A percentile compares a stretch with the other conserved stretches of the same genome.
These are phyloP conservation scores for Phytophthora lateralis DNA, from an alignment of 352 stramenopile genomes.

Conservation along the genomic window DNA sequence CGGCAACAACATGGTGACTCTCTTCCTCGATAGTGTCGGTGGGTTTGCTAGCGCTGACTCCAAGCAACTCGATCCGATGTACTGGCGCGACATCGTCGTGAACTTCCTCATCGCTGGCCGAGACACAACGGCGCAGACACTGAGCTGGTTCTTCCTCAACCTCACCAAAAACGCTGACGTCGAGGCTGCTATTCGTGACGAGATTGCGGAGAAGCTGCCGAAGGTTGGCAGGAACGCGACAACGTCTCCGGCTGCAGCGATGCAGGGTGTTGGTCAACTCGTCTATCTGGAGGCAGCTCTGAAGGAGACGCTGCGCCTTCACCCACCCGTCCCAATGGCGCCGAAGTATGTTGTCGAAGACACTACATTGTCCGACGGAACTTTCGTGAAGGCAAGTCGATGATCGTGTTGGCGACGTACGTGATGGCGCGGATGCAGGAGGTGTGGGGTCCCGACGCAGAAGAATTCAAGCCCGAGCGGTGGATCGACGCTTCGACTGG, in stretches of 20 bases:
- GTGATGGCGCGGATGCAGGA: slow-evolving; percentile 45
- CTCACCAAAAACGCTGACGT: slow-evolving; percentile 57
- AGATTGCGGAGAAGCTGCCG: slow-evolving; percentile 37
- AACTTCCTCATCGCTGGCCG: slow-evolving; percentile 82
- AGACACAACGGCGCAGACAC: slow-evolving; percentile 71
- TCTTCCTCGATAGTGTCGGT: slow-evolving; percentile 26
- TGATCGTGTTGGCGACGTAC: slow-evolving; percentile 44
- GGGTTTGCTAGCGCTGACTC: slow-evolving; percentile 26
- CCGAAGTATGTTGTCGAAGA: slow-evolving; percentile 42
- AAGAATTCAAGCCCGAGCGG: slow-evolving; percentile 54
- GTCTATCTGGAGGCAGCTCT: slow-evolving; percentile 56
- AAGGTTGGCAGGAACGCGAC: background rate
- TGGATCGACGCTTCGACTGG: slow-evolving; percentile 47
- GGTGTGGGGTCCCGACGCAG: slow-evolving; percentile 56
- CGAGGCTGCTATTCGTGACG: slow-evolving; percentile 40
- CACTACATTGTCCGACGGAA: slow-evolving; percentile 62
- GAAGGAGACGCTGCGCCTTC: slow-evolving; percentile 59
- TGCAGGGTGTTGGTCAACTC: slow-evolving; percentile 38
- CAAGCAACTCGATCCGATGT: slow-evolving; percentile 27
- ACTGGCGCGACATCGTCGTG: slow-evolving; percentile 73
- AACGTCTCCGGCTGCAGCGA: background rate
- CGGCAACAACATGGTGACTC: slow-evolving; percentile 20
- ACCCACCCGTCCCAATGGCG: slow-evolving; percentile 53
- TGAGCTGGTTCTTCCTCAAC: slow-evolving; percentile 73
- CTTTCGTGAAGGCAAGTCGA: slow-evolving; percentile 36